Evolutionary conservation across 2,329 filamentous ascomycete species (phyloP).

Genomic region (Clathrospora elynae): DNA sequence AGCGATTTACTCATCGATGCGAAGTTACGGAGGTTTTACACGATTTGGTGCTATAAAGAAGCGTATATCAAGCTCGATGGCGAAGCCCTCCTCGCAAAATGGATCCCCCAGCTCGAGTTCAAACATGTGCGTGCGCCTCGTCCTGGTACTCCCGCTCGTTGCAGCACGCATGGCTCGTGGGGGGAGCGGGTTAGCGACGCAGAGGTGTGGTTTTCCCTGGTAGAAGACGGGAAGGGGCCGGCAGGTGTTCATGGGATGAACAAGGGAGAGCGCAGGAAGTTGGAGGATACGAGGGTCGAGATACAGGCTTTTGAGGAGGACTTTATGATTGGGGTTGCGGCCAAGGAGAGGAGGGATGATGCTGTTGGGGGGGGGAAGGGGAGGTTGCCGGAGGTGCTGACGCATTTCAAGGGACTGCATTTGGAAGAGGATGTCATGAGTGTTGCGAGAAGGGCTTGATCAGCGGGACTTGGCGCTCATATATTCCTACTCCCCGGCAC

Average conservation of each 20-base stretch:
- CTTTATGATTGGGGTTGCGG: conserved; percentile 64
- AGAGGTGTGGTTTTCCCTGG: conserved; percentile 56
- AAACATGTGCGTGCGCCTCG: conserved; percentile 60
- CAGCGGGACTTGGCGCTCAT: too few relatives aligned
- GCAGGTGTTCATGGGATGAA: conserved; percentile 4
- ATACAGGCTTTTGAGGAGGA: conserved; percentile 63
- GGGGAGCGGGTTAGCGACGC: conserved; percentile 55
- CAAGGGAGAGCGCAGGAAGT: conserved; percentile 19
- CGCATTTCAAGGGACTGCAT: conserved; percentile 52
- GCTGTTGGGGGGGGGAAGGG: conserved; percentile 26
- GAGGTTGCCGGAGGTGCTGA: conserved; percentile 46
- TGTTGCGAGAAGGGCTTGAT: conserved; percentile 22
- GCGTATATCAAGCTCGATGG: conserved; percentile 84
- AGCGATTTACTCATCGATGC: conserved; percentile 60
- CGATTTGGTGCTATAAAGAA: conserved; percentile 79
- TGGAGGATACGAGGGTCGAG: conserved; percentile 62
- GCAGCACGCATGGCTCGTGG: conserved; percentile 53
- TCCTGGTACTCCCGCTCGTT: conserved; percentile 50
- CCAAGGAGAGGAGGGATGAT: conserved; percentile 28
- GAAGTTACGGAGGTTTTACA: conserved; percentile 73
- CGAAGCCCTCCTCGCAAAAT: conserved; percentile 74
- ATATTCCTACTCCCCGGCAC: too few relatives aligned
- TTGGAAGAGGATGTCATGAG: conserved; percentile 52
- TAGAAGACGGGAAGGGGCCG: conserved; percentile 32
- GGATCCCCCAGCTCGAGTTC: conserved; percentile 74